Percentiles rank a stretch among this genome's conserved stretches.
Evolutionary conservation across 208 protist species (phyloP).

Genomic region (Acanthamoeba rhysodes): DNA sequence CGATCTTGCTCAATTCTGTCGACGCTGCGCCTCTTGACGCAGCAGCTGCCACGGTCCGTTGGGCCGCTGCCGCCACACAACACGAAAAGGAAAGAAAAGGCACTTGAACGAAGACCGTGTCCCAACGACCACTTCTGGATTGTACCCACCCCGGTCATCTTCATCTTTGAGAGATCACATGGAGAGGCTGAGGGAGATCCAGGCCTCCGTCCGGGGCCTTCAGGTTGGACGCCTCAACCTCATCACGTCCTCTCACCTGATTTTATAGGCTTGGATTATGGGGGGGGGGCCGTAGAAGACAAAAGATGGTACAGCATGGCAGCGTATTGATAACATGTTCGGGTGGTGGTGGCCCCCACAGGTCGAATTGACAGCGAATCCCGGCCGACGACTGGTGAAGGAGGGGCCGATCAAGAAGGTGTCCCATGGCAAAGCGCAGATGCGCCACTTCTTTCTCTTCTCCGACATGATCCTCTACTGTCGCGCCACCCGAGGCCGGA

Average conservation of each 20-base stretch:
- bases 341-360: not conserved
- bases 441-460: conserved; percentile 71
- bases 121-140: too few species aligned
- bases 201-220: not conserved
- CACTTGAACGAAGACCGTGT: too few species aligned
- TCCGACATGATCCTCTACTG: conserved; percentile 52
- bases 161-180: not conserved
- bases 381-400: not conserved
- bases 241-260: too few species aligned
- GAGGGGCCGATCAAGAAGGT: conserved; percentile 54
- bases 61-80: not conserved
- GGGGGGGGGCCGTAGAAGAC: not conserved
- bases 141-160: too few species aligned
- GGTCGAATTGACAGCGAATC: not conserved
- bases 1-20: too few species aligned
- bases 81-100: too few species aligned
- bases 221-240: not conserved
- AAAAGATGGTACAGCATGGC: too few species aligned
- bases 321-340: too few species aligned
- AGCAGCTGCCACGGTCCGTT: too few species aligned
- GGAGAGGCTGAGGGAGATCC: conserved; percentile 10
- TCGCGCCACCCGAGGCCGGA: not conserved
- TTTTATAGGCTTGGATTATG: not conserved
- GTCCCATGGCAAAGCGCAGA: conserved; percentile 44
- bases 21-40: too few species aligned